Percentiles rank a stretch among this genome's conserved stretches.
These are phyloP conservation scores for Sarocladiaceae sp. DNA, from an alignment of 2,329 filamentous ascomycete species.

Conservation along the genomic window DNA sequence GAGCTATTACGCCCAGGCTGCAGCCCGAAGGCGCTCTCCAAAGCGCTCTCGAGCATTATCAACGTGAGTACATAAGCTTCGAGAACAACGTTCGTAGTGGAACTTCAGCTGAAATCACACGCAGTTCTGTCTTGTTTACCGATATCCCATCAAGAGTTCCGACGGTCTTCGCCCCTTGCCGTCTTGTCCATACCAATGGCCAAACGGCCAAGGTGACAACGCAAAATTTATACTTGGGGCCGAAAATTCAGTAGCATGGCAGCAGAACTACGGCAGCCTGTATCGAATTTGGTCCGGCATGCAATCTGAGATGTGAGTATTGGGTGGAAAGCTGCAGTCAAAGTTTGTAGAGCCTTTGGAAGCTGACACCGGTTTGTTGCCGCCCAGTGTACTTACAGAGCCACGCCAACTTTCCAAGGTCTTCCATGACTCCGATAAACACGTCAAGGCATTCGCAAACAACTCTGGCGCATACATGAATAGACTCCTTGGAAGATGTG, in stretches of 20 bases:
- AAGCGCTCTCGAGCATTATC: too few species aligned
- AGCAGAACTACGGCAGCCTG: constrained; percentile 15
- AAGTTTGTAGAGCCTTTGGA: too few species aligned
- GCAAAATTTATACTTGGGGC: constrained; percentile 32
- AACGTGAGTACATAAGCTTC: too few species aligned
- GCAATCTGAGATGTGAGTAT: constrained; percentile 30
- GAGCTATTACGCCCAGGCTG: too few species aligned
- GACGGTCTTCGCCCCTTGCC: too few species aligned
- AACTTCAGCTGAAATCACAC: too few species aligned
- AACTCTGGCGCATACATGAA: constrained; percentile 32
- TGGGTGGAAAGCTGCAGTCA: too few species aligned
- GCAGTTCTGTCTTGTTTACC: too few species aligned
- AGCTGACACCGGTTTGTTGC: constrained; percentile 14
- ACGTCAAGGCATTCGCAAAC: constrained; percentile 34
- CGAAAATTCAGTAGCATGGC: constrained; percentile 26
- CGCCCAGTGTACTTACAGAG: constrained; percentile 24
- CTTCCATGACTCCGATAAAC: constrained; percentile 37
- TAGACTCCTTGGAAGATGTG: constrained; percentile 34
- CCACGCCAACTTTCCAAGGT: constrained; percentile 28
- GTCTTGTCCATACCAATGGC: constrained; percentile 11
- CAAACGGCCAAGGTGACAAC: constrained; percentile 32
- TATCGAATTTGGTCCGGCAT: constrained; percentile 34
- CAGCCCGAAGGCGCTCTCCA: too few species aligned
- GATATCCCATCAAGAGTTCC: too few species aligned
- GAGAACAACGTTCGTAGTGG: too few species aligned